Base-by-base conservation (phyloP, 306 rosid species). In the Castanea mollissima region DNA sequence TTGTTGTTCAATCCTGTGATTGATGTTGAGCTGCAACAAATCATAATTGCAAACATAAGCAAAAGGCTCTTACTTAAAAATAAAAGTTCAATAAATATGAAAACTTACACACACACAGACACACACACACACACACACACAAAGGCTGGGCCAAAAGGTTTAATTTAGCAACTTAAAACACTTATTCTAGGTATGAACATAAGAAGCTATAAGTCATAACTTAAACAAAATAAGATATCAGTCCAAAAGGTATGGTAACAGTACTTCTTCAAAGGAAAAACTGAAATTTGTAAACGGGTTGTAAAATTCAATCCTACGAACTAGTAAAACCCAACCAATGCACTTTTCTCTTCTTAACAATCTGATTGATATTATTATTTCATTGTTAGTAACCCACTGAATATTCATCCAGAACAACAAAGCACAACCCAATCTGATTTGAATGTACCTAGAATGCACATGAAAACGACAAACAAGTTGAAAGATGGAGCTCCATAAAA, bases 21-120 rank as follows among this genome's bases (percentile, higher is more conserved):
- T n/a, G n/a, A n/a, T n/a, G n/a, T n/a, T n/a, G n/a, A n/a, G n/a
- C n/a, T n/a, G n/a, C n/a, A n/a, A n/a, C n/a, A n/a, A n/a, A n/a
- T n/a, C n/a, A n/a, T n/a, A n/a, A n/a, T n/a, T n/a, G n/a, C n/a
- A n/a, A n/a, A n/a, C n/a, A n/a, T n/a, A n/a, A n/a, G n/a, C n/a
- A n/a, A n/a, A 55, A 54, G 74, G 58, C 35, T 23, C 71, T 79
- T 67, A 35, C 68, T 38, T 57, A 12, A 60, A 55, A 52, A 63
- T 25, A 73, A 76, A 76, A 65, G 44, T 32, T 67, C 6, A 34
- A 67, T 67, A 16, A 15, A 34, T 34, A 18, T 34, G 34, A 21
- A 67, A 67, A 71, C 56, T 14, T 75, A 27, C 10, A 6, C 1
- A 6, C 41, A 1, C 44, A 1, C 41, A 1, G 8, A 6, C 9